Conservation (phyloP, 371 early-diverging fungal genomes). For the Apophysomyces trapeziformis region DNA sequence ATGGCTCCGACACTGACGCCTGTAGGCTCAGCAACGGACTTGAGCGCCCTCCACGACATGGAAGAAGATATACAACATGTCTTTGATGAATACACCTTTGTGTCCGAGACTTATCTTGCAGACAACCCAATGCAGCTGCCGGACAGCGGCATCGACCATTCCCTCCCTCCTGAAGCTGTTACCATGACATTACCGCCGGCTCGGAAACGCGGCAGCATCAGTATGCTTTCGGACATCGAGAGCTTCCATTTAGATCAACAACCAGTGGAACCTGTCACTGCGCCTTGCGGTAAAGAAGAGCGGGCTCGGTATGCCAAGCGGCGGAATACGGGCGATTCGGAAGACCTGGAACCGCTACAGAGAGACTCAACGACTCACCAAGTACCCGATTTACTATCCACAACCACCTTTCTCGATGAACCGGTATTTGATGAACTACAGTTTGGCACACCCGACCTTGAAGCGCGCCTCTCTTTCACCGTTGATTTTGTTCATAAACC, state of each 20-base stretch:
- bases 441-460: slow-evolving; percentile 38
- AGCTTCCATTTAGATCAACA: slow-evolving; percentile 31
- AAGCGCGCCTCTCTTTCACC: slow-evolving; percentile 24
- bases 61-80: slow-evolving; percentile 53
- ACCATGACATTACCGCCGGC: slow-evolving; percentile 19
- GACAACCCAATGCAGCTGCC: not conserved
- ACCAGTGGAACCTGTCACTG: not conserved
- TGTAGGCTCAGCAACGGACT: slow-evolving; percentile 42
- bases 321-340: slow-evolving; percentile 37
- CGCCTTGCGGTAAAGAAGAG: slow-evolving; percentile 21
- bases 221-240: slow-evolving; percentile 48
- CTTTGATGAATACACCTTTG: slow-evolving; percentile 63
- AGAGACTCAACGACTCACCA: not conserved
- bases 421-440: slow-evolving; percentile 12
- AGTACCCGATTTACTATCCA: slow-evolving; percentile 17
- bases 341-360: slow-evolving; percentile 17
- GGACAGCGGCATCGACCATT: not conserved
- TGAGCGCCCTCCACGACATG: slow-evolving; percentile 24
- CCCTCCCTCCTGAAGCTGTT: no score
- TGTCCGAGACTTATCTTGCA: slow-evolving; percentile 31
- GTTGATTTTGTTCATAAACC: slow-evolving; percentile 13
- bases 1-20: slow-evolving; percentile 61
- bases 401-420: slow-evolving; percentile 10
- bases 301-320: slow-evolving; percentile 36
- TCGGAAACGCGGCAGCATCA: slow-evolving; percentile 49